Percentiles rank a stretch among this genome's conserved stretches.
These are phyloP conservation scores for Neofusicoccum sp. DNA, from an alignment of 2,329 filamentous ascomycete genomes.

Conservation along the genomic window DNA sequence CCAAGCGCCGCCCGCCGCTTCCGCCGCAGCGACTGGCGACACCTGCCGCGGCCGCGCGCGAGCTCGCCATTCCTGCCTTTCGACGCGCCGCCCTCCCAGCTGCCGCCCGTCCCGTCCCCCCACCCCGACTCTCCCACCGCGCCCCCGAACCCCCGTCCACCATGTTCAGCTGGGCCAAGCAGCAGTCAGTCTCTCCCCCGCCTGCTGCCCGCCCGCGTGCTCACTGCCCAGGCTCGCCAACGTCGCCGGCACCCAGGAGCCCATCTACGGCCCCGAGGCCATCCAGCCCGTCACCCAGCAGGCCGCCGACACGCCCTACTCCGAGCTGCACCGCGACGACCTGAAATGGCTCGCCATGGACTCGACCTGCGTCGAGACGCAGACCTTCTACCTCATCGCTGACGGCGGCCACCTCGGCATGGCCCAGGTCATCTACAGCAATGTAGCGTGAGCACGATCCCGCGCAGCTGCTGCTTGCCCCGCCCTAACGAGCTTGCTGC, in stretches of 20 bases:
- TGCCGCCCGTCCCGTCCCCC: constrained; percentile 7
- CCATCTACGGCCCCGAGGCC: constrained; percentile 86
- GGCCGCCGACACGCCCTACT: constrained; percentile 73
- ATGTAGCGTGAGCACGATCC: constrained; percentile 71
- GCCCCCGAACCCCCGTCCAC: constrained; percentile 18
- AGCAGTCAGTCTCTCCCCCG: constrained; percentile 62
- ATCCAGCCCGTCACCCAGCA: constrained; percentile 84
- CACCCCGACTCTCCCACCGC: background rate
- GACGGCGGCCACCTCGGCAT: constrained; percentile 75
- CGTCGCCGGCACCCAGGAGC: constrained; percentile 93
- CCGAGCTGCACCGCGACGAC: constrained; percentile 73
- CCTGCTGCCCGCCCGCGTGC: constrained; percentile 24
- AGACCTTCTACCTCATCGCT: constrained; percentile 86
- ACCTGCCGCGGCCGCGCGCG: constrained; percentile 8
- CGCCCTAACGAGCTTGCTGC: constrained; percentile 19
- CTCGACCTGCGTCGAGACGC: constrained; percentile 87
- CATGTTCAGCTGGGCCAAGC: constrained; percentile 95
- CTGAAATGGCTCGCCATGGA: constrained; percentile 80
- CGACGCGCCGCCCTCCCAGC: constrained; percentile 1
- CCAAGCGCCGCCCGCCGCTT: background rate
- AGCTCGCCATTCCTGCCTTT: constrained; percentile 7
- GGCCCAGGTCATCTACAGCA: constrained; percentile 95
- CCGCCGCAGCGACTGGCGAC: background rate
- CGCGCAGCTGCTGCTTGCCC: background rate
- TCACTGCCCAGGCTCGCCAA: constrained; percentile 55